phyloP scores from a whole-genome alignment of 2,329 filamentous ascomycete species.

The Talaromyces sp. region DNA sequence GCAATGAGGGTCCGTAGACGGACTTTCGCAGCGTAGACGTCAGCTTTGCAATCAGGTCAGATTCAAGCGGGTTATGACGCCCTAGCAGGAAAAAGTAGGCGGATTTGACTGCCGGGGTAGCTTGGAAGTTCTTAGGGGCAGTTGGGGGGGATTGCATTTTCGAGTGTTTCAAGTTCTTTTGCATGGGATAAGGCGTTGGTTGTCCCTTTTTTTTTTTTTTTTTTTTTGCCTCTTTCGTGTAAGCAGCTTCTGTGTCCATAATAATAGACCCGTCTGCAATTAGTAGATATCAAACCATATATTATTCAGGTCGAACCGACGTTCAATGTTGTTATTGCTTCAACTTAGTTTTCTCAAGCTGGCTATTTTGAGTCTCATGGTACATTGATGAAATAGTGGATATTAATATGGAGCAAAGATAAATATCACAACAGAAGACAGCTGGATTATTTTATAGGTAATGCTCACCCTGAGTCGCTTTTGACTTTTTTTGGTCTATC shows the following conservation, averaged over 20 bases:
- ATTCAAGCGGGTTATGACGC: not conserved
- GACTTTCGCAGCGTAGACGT: not conserved
- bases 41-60: not conserved
- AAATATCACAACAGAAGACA: too few relatives aligned
- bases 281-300: not conserved
- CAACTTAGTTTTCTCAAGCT: too few relatives aligned
- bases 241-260: not conserved
- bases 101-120: not conserved
- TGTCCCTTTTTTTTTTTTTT: not conserved
- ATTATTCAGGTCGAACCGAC: too few relatives aligned
- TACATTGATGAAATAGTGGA: too few relatives aligned
- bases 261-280: not conserved
- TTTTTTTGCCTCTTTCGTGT: not conserved
- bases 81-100: not conserved
- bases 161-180: not conserved
- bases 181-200: not conserved
- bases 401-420: too few relatives aligned
- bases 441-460: too few relatives aligned
- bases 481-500: too few relatives aligned
- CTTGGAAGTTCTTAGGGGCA: not conserved
- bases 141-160: not conserved
- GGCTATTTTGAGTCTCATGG: too few relatives aligned
- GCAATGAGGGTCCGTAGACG: not conserved
- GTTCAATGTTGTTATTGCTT: too few relatives aligned
- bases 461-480: too few relatives aligned